Percentiles rank a stretch among this genome's conserved stretches.
These are phyloP conservation scores for Theobroma grandiflorum DNA, from an alignment of 441 rosid genomes.

Conservation along the genomic window DNA sequence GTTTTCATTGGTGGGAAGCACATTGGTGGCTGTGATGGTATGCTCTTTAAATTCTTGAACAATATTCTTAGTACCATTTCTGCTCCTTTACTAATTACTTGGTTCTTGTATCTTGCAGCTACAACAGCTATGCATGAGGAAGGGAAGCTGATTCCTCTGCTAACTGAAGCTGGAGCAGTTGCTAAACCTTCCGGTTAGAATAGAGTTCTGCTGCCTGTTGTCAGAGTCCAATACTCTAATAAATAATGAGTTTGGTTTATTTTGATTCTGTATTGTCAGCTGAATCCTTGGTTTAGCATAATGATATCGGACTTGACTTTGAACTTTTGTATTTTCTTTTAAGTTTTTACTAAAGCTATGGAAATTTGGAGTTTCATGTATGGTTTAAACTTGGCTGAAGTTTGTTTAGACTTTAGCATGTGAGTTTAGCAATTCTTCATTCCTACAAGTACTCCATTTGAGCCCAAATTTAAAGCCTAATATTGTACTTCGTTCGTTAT, in stretches of 20 bases:
- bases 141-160: slow-evolving; percentile 74
- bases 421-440: not conserved
- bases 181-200: slow-evolving; percentile 46
- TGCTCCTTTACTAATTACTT: slow-evolving; percentile 2
- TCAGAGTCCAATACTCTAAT: not conserved
- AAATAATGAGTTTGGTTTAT: not conserved
- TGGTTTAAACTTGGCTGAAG: not conserved
- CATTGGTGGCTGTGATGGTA: slow-evolving; percentile 71
- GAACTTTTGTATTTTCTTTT: not conserved
- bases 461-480: no score
- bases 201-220: slow-evolving; percentile 2
- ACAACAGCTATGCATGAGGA: slow-evolving; percentile 54
- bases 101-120: slow-evolving; percentile 27
- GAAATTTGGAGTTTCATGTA: not conserved
- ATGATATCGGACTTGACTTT: not conserved
- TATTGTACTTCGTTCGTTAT: no score
- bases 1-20: slow-evolving; percentile 69
- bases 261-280: not conserved
- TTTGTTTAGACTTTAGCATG: no score
- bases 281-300: not conserved
- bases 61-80: not conserved
- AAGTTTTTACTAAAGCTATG: not conserved
- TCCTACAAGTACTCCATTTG: not conserved
- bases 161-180: slow-evolving; percentile 72
- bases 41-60: not conserved